Evolutionary conservation across 192 early-diverging fungal genomes (phyloP), one percentile per base, ranked within the genome.

Genomic region (Umbelopsis ramanniana): DNA sequence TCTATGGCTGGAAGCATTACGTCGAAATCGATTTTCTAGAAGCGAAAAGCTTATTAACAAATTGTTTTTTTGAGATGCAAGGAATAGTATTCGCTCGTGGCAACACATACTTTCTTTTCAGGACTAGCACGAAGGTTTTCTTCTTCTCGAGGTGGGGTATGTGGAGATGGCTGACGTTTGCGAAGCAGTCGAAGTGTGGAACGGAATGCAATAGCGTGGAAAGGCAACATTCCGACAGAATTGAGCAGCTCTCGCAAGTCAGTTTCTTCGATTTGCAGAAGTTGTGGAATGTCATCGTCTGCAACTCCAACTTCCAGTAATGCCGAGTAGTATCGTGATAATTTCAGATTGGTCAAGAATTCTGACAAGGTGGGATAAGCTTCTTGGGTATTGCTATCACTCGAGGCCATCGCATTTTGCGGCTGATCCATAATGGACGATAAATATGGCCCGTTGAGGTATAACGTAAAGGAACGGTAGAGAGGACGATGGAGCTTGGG

Each of bases 201-300:
- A 63, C 82, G 80, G 48, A 88, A 85, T 17, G 79, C 79, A n/a
- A 79, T 71, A 1, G 76, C 79, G 77, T 88, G 86, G 66, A 88
- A 86, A 22, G 85, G 85, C 24, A 81, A 75, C 83, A 88, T 84
- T 0, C 75, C 71, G 3, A 88, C 73, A 12, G 76, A 78, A 8
- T 75, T 66, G 45, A 84, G 67, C 23, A 88, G 75, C 68, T 81
- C 83, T 69, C 74, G 80, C 50, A 88, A 55, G 24, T 85, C 86
- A n/a, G 77, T 74, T 6, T 88, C 86, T 45, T 83, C 84, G 71
- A 88, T 80, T 5, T 78, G 76, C 14, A 88, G 48, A 17, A 88
- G 74, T 37, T 82, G 80, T 14, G 76, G 78, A 38, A 88, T 66
- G 21, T 81, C 81, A 43, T 82, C 80, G 47, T 88, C 85, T 0